Conservation (phyloP, 2,329 filamentous ascomycete genomes). For the Zasmidium angulare region DNA sequence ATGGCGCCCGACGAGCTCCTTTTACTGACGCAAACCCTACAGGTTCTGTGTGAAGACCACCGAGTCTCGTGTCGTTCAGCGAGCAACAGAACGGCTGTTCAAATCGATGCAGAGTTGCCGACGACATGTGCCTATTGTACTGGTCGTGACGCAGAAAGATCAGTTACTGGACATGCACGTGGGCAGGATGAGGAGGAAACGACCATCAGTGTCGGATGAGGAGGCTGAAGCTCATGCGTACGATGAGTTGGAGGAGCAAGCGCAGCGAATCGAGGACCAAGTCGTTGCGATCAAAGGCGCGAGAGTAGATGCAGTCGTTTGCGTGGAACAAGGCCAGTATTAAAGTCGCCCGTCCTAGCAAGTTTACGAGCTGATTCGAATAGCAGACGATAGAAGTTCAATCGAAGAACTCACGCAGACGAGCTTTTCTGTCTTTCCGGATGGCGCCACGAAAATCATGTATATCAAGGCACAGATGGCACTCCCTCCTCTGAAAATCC, state of each 20-base stretch:
- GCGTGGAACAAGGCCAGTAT: not conserved
- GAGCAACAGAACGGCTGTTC: too few relatives aligned
- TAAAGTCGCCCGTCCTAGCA: not conserved
- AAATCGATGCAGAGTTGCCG: not conserved
- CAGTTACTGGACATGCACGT: not conserved
- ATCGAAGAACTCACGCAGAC: not conserved
- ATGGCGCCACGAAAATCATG: not conserved
- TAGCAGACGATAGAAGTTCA: not conserved
- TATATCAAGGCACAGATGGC: not conserved
- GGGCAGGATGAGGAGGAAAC: too few relatives aligned
- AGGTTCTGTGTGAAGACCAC: not conserved
- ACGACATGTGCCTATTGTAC: not conserved
- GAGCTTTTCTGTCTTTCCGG: not conserved
- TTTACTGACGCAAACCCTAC: not conserved
- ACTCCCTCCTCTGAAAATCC: not conserved
- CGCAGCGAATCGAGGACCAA: not conserved
- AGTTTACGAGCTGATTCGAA: not conserved
- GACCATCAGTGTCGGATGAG: too few relatives aligned
- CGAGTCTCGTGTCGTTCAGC: too few relatives aligned
- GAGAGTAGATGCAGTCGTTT: not conserved
- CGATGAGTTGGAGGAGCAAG: not conserved
- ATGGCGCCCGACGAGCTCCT: not conserved
- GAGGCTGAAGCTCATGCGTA: not conserved
- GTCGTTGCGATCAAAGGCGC: not conserved
- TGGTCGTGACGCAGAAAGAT: not conserved